These are phyloP conservation scores for Fusarium multiceps DNA, from an alignment of 2,329 filamentous ascomycete species.

Conservation along the genomic window DNA sequence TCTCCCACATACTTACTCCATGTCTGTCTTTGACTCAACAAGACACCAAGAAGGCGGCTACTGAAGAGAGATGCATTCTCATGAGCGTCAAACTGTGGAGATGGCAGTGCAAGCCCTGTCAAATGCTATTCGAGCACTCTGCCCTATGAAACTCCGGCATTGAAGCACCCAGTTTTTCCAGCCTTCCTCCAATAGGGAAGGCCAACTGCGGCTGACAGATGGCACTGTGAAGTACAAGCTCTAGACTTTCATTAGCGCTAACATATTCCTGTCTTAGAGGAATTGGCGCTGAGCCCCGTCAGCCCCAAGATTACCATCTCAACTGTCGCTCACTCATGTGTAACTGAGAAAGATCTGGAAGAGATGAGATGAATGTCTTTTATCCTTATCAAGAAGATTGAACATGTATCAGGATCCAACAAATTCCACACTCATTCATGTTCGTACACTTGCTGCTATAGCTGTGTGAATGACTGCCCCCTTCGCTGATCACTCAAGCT, in stretches of 20 bases:
- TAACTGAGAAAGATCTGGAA: not conserved
- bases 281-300: conserved; percentile 34
- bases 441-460: not conserved
- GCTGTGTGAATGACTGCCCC: not conserved
- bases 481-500: conserved; percentile 1
- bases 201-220: conserved; percentile 37
- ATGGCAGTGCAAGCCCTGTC: conserved; percentile 27
- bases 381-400: not conserved
- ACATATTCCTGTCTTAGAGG: conserved; percentile 23
- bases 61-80: not conserved
- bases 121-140: conserved; percentile 15
- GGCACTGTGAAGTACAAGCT: conserved; percentile 22
- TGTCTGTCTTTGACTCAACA: not conserved
- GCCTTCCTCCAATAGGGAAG: conserved; percentile 20
- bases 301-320: conserved; percentile 21
- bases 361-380: not conserved
- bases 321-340: not conserved
- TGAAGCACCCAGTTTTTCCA: conserved; percentile 7
- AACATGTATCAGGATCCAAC: not conserved
- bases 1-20: not conserved
- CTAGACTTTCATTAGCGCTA: conserved; percentile 13
- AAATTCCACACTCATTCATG: not conserved
- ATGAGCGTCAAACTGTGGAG: conserved; percentile 17
- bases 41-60: not conserved
- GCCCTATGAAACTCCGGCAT: conserved; percentile 38